Evolutionary conservation across 164 flowering plant species (phyloP).

Genomic region (Saururus chinensis): DNA sequence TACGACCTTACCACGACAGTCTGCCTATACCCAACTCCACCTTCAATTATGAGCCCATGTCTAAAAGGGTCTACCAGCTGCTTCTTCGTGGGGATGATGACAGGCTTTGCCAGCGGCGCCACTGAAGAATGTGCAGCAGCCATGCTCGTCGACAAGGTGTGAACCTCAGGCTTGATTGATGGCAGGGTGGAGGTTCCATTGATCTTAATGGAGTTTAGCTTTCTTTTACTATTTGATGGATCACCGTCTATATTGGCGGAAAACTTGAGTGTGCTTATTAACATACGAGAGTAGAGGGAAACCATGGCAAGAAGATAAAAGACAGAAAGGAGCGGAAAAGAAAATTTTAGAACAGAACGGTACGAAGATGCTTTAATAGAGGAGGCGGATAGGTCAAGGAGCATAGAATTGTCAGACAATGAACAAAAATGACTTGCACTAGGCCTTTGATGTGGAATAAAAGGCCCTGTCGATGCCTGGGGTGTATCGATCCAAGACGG

Average conservation of each 20-base stretch:
- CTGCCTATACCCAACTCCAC: conserved; percentile 52
- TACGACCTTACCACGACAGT: conserved; percentile 54
- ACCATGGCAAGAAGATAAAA: background rate
- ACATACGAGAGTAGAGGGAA: conserved; percentile 1
- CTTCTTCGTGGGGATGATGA: conserved; percentile 26
- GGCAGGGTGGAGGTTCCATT: conserved; percentile 14
- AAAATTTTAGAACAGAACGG: conserved; percentile 1
- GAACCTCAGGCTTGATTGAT: conserved; percentile 9
- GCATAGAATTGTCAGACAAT: background rate
- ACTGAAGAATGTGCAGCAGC: conserved; percentile 12
- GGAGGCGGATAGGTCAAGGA: conserved; percentile 5
- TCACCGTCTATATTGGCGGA: conserved; percentile 19
- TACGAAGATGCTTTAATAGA: conserved; percentile 4
- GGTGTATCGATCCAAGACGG: too few relatives aligned
- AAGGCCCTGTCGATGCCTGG: too few relatives aligned
- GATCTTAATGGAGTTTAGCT: conserved; percentile 17
- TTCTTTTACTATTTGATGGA: conserved; percentile 9
- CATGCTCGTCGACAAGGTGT: conserved; percentile 15
- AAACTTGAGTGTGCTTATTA: background rate
- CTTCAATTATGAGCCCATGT: conserved; percentile 44
- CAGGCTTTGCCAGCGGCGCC: conserved; percentile 12
- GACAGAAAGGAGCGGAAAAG: background rate
- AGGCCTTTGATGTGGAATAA: too few relatives aligned
- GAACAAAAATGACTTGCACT: too few relatives aligned
- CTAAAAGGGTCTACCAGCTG: conserved; percentile 34